These are phyloP conservation scores for Fusarium pseudocircinatum DNA, from an alignment of 2,329 filamentous ascomycete species.

Conservation along the genomic window DNA sequence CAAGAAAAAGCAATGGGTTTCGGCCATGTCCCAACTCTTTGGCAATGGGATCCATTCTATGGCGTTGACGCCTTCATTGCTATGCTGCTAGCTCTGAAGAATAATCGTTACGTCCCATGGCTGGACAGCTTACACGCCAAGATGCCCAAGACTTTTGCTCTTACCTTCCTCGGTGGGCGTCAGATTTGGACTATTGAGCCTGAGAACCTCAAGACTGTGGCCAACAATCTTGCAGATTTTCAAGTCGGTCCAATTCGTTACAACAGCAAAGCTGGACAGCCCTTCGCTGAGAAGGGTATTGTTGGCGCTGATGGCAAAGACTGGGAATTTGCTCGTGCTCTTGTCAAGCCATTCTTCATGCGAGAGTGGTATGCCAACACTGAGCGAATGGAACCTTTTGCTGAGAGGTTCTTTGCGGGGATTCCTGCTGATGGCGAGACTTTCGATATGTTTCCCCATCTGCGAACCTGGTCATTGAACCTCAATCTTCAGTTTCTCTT, in stretches of 20 bases:
- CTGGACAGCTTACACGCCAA: neutral
- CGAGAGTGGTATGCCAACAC: constrained; percentile 1
- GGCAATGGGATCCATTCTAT: constrained; percentile 9
- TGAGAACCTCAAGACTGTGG: neutral
- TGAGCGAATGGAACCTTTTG: neutral
- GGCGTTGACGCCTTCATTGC: neutral
- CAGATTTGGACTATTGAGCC: constrained; percentile 8
- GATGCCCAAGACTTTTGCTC: constrained; percentile 4
- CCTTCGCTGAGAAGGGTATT: constrained; percentile 5
- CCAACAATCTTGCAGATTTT: constrained; percentile 1
- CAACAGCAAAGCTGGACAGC: constrained; percentile 6
- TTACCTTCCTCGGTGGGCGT: neutral
- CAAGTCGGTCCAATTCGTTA: neutral
- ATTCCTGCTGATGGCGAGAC: constrained; percentile 3
- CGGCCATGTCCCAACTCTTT: neutral
- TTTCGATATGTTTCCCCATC: neutral
- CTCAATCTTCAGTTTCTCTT: neutral
- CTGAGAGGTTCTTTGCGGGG: neutral
- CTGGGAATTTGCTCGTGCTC: neutral
- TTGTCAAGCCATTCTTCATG: constrained; percentile 8
- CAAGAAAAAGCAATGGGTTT: neutral
- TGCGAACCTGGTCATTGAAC: neutral
- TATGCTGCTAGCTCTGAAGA: neutral
- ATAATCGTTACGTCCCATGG: constrained; percentile 5
- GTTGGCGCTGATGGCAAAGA: constrained; percentile 1